Conservation (phyloP, 177 flowering plant genomes). For the Vitis hybrid region DNA sequence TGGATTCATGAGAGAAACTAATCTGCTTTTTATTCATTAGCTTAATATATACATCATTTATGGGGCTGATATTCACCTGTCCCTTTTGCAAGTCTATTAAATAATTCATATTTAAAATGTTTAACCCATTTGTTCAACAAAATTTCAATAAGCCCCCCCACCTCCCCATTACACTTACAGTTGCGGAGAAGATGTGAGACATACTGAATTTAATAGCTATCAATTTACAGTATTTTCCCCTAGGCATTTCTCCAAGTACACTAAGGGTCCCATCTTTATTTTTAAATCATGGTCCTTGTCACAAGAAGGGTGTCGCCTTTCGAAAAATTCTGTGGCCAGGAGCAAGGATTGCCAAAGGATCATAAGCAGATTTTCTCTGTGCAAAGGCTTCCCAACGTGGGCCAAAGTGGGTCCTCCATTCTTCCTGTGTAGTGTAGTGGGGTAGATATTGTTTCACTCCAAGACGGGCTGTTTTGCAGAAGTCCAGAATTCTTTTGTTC, state of each 20-base stretch:
- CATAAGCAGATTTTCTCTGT: conserved; percentile 63
- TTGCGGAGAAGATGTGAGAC: conserved; percentile 9
- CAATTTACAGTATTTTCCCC: conserved; percentile 10
- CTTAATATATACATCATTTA: conserved; percentile 9
- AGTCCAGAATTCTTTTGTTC: conserved; percentile 48
- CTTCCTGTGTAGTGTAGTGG: conserved; percentile 57
- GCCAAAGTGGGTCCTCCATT: conserved; percentile 84
- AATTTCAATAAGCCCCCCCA: conserved; percentile 4
- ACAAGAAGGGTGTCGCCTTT: conserved; percentile 36
- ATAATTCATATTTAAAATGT: conserved; percentile 8
- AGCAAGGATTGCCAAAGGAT: conserved; percentile 74
- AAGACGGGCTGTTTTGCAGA: conserved; percentile 39
- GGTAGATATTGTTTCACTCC: conserved; percentile 84
- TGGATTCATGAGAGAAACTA: not conserved
- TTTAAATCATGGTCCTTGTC: conserved; percentile 8
- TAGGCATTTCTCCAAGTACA: conserved; percentile 16
- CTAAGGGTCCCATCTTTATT: conserved; percentile 1
- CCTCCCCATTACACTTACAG: conserved; percentile 12
- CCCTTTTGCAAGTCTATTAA: conserved; percentile 12
- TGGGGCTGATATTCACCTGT: conserved; percentile 5
- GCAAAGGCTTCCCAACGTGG: conserved; percentile 56
- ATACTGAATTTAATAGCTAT: conserved; percentile 4
- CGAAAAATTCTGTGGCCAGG: conserved; percentile 86
- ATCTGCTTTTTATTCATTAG: not conserved
- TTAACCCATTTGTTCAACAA: conserved; percentile 3